Evolutionary conservation across 2,329 filamentous ascomycete genomes (phyloP), one percentile per base, ranked within the genome.

Genomic region (Dothidotthia symphoricarpi): DNA sequence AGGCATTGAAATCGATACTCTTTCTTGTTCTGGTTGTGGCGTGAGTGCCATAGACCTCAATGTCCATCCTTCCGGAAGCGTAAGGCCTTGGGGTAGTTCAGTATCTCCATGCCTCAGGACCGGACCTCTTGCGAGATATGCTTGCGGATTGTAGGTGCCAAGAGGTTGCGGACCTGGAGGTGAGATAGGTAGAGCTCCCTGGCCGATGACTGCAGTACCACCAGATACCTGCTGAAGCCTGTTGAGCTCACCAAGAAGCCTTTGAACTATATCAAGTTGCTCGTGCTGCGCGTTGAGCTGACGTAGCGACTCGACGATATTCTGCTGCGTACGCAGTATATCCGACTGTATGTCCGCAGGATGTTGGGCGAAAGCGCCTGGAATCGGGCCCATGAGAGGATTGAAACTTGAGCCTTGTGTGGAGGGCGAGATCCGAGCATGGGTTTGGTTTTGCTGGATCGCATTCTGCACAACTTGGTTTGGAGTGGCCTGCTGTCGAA

Each of bases 51-150:
- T 60, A 4, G 59, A 57, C 36, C 60, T 48, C 45, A 67, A 35
- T 13, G 61, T 65, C 63, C 64, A 68, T 11, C 64, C 65, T 32
- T 62, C 57, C 6, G 65, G 65, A 24, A 68, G 53, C n/a, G 51
- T 53, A 32, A 68, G 36, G 4, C 65, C 65, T 34, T 52, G 52
- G 7, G 64, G 65, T 17, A 68, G 38, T 32, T 61, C 58, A 17
- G 53, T 41, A 45, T 68, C 63, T 16, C 63, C 62, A 25, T 63
- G 62, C 27, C 62, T 49, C 28, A 67, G 37, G 13, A 58, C 49
- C 11, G 57, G 48, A 9, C 63, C 61, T 34, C 56, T 57, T 13
- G 61, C 41, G 27, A 63, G 54, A 31, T 62, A 65, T 11, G 61
- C 61, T 41, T 66, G 62, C 2, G 63, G 62, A 13, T 36, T 35